Percentiles rank a stretch among this genome's conserved stretches.
These are phyloP conservation scores for Candida pseudoviswanathii DNA, from an alignment of 1,139 yeast genomes.

Conservation along the genomic window DNA sequence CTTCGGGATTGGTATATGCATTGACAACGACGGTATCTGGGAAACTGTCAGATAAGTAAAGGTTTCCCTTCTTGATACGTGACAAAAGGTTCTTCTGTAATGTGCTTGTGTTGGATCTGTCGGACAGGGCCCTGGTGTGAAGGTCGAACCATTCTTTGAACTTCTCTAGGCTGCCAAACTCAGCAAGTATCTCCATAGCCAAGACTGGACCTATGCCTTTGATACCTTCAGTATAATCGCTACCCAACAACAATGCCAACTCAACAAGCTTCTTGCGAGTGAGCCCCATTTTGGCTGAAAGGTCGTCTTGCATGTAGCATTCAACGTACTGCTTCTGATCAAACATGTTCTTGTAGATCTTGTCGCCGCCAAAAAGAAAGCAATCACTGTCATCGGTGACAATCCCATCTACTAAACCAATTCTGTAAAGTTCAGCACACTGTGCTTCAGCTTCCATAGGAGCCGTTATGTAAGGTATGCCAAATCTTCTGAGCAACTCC, in stretches of 20 bases:
- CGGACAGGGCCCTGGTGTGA: constrained; percentile 23
- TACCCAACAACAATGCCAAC: constrained; percentile 80
- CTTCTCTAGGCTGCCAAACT: constrained; percentile 53
- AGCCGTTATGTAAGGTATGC: constrained; percentile 91
- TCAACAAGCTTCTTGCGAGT: constrained; percentile 66
- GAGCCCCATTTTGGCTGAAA: constrained; percentile 68
- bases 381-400: constrained; percentile 98
- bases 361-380: constrained; percentile 87
- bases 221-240: constrained; percentile 92
- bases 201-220: constrained; percentile 92
- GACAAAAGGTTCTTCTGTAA: constrained; percentile 53
- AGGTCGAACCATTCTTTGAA: constrained; percentile 47
- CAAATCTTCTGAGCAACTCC: constrained; percentile 80
- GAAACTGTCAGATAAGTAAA: constrained; percentile 64
- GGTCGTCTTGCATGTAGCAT: constrained; percentile 64
- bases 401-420: constrained; percentile 87
- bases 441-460: constrained; percentile 99
- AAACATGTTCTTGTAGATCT: constrained; percentile 89
- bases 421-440: constrained; percentile 72
- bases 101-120: constrained; percentile 23
- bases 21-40: constrained; percentile 71
- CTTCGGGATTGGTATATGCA: constrained; percentile 81
- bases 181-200: constrained; percentile 91
- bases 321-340: constrained; percentile 93
- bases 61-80: constrained; percentile 57